phyloP scores from a whole-genome alignment of 306 rosid genomes.

The Fragaria nilgerrensis region DNA sequence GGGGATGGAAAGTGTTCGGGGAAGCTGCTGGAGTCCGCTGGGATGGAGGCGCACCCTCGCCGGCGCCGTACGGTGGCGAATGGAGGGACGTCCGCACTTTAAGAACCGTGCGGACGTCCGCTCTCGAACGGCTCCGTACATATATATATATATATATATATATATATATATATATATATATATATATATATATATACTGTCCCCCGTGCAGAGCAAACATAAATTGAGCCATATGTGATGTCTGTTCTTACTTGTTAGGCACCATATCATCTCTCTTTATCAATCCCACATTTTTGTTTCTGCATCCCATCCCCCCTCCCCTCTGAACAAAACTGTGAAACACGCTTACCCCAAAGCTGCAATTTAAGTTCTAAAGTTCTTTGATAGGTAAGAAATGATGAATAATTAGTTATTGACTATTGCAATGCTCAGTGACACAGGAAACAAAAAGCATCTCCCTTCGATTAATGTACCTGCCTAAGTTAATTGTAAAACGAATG shows the following conservation, averaged over 20 bases:
- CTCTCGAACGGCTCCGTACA: too few species aligned
- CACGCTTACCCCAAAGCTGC: background rate
- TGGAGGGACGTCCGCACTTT: too few species aligned
- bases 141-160: background rate
- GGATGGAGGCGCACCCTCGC: too few species aligned
- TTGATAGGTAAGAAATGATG: background rate
- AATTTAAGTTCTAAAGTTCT: background rate
- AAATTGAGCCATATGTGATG: conserved; percentile 15
- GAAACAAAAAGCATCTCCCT: background rate
- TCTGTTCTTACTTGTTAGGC: background rate
- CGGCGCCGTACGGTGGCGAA: too few species aligned
- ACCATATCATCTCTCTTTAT: background rate
- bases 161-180: too few species aligned
- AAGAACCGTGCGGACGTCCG: too few species aligned
- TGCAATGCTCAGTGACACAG: background rate
- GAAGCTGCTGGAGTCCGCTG: too few species aligned
- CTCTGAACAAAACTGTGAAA: background rate
- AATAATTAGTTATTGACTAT: background rate
- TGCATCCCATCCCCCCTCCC: background rate
- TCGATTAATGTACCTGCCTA: background rate
- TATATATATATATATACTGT: background rate
- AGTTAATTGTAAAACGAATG: background rate
- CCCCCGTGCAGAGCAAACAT: background rate
- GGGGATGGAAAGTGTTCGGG: too few species aligned
- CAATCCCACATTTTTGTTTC: background rate